Base-by-base conservation (phyloP, 306 rosid genomes). In the Prunus campanulata region DNA sequence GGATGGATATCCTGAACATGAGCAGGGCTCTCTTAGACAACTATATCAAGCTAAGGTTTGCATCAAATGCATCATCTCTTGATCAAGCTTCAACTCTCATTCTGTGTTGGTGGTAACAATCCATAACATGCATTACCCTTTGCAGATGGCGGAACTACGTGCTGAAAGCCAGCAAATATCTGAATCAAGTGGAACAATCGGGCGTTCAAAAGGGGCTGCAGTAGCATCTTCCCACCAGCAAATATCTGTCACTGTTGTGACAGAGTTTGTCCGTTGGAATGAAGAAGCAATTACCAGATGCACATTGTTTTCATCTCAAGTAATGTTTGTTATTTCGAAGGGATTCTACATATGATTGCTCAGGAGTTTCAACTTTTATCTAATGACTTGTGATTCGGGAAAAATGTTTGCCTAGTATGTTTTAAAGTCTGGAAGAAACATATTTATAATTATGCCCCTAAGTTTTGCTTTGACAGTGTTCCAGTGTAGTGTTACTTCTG, bases 261-360 rank as follows among this genome's bases (percentile, higher is more conserved):
- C 99, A 74, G 98, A 96, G 88, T 93, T 96, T 88, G 97, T 91
- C 62, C 96, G 96, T 24, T 96, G 99, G 99, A 96, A 96, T 85
- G 99, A 96, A 87, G 99, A 96, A 88, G 97, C 99, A 82, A 86
- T 96, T 84, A 62, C 97, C 77, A 85, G 98, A 89, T 96, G 99
- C 91, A 88, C 85, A 82, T 77, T 96, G 81, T 93, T 96, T 83
- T 86, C 98, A 74, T 85, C 98, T 78, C 99, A 93, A 88, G 99
- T 92, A 86, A 81, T 78, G 22, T 27, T 70, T 79, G 84, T 57
- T 68, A 74, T 12, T 59, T 32, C 76, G 20, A 64, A 79, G 77
- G 47, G 49, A 55, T 62, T 14, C 48, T 71, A n/a, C 51, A 12
- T 30, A 24, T 68, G 25, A 32, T 16, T 16, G 14, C 48, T 29